A percentile compares a stretch with the other conserved stretches of the same genome.
Evolutionary conservation across 495 filamentous ascomycete genomes (phyloP).

Genomic region (Penicillium bialowiezense): DNA sequence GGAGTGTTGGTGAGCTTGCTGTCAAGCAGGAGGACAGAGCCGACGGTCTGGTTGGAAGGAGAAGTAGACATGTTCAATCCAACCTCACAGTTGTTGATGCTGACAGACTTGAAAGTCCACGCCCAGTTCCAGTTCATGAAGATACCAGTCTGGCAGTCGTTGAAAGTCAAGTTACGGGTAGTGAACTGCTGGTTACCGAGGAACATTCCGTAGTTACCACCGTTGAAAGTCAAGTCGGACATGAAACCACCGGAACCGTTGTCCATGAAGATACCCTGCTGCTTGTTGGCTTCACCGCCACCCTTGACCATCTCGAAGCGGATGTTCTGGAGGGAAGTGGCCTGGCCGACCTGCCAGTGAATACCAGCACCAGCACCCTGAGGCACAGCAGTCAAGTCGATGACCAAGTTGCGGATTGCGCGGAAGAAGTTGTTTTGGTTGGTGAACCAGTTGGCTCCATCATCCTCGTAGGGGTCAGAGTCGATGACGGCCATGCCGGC

Average conservation of each 20-base stretch:
- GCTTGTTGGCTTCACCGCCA: slow-evolving; percentile 64
- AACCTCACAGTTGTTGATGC: slow-evolving; percentile 75
- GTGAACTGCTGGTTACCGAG: slow-evolving; percentile 96
- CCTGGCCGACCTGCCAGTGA: slow-evolving; percentile 98
- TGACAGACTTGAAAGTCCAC: slow-evolving; percentile 80
- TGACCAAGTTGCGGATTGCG: slow-evolving; percentile 88
- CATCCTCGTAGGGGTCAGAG: slow-evolving; percentile 72
- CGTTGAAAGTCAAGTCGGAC: slow-evolving; percentile 82
- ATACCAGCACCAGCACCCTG: slow-evolving; percentile 68
- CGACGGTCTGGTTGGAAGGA: slow-evolving; percentile 62
- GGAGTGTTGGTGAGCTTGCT: slow-evolving; percentile 70
- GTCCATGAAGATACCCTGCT: slow-evolving; percentile 96
- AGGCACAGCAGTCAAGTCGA: slow-evolving; percentile 77
- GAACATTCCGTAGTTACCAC: slow-evolving; percentile 80
- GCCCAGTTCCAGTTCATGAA: slow-evolving; percentile 96
- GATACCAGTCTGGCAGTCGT: slow-evolving; percentile 80
- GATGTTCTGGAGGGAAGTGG: slow-evolving; percentile 88
- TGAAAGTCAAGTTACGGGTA: slow-evolving; percentile 86
- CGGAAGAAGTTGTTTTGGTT: slow-evolving; percentile 99
- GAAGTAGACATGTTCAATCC: slow-evolving; percentile 80
- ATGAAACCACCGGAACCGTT: slow-evolving; percentile 91
- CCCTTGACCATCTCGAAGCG: slow-evolving; percentile 83
- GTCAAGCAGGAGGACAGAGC: slow-evolving; percentile 80
- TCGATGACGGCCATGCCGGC: slow-evolving; percentile 87
- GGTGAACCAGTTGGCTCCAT: slow-evolving; percentile 70